Conservation (phyloP, 192 early-diverging fungal species). For the Diversispora epigaea region DNA sequence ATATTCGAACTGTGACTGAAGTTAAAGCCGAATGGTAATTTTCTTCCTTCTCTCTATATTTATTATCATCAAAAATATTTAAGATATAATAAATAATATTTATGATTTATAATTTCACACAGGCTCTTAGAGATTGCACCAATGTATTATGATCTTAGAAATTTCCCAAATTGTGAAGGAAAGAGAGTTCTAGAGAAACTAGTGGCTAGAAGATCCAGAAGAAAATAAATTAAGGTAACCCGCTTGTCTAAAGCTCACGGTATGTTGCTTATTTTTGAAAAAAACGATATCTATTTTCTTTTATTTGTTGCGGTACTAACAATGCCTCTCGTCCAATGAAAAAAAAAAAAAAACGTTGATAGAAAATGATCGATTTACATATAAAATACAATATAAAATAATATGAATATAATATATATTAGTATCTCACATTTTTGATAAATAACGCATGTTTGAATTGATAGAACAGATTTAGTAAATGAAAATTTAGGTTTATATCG, state of each 20-base stretch:
- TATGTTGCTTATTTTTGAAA: neutral
- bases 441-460: slow-evolving; percentile 18
- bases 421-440: neutral
- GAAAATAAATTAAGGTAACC: slow-evolving; percentile 38
- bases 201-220: slow-evolving; percentile 47
- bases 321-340: slow-evolving; percentile 14
- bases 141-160: slow-evolving; percentile 85
- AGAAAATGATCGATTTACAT: neutral
- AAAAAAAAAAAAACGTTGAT: neutral
- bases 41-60: neutral
- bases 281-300: neutral
- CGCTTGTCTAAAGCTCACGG: neutral
- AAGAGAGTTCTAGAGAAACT: slow-evolving; percentile 79
- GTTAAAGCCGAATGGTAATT: slow-evolving; percentile 79
- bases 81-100: neutral
- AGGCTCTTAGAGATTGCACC: slow-evolving; percentile 76
- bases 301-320: slow-evolving; percentile 11
- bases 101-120: neutral
- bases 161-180: slow-evolving; percentile 92
- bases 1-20: slow-evolving; percentile 91
- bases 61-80: neutral
- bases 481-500: slow-evolving; percentile 2
- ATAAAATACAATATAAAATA: neutral
- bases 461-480: slow-evolving; percentile 2
- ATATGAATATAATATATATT: neutral